Percentiles rank a stretch among this genome's conserved stretches.
phyloP scores from a whole-genome alignment of 1,284 basidiomycete species.

The Taiwanofungus camphoratus region DNA sequence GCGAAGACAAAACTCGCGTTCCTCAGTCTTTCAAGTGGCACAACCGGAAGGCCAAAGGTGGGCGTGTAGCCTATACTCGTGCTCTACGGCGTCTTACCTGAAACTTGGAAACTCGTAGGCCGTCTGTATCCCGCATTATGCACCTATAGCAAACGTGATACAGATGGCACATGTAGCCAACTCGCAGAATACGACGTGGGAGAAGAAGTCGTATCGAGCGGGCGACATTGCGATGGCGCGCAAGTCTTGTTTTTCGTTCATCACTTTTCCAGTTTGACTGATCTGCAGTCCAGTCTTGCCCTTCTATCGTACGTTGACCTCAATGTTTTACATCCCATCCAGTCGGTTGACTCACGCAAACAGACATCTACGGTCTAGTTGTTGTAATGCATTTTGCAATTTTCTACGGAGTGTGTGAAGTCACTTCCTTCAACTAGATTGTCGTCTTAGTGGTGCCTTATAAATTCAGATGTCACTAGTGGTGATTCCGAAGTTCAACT shows the following conservation, averaged over 20 bases:
- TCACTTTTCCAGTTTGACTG: neutral
- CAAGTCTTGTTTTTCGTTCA: neutral
- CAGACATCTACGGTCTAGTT: constrained; percentile 68
- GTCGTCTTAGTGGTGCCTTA: too few relatives aligned
- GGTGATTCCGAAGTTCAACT: constrained; percentile 67
- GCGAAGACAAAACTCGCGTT: constrained; percentile 65
- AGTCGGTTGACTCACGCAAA: neutral
- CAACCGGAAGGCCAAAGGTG: constrained; percentile 77
- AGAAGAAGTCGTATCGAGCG: constrained; percentile 43
- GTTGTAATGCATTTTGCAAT: constrained; percentile 44
- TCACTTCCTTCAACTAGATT: too few relatives aligned
- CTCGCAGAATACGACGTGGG: constrained; percentile 32
- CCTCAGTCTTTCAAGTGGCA: constrained; percentile 73
- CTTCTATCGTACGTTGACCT: constrained; percentile 30
- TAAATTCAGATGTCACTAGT: constrained; percentile 49
- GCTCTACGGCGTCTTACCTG: neutral
- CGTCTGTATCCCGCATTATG: constrained; percentile 64
- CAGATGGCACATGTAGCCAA: constrained; percentile 51
- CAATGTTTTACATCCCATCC: neutral
- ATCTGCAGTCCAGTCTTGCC: constrained; percentile 20
- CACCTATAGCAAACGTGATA: constrained; percentile 61
- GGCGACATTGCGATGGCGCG: constrained; percentile 43
- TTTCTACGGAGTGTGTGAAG: constrained; percentile 41
- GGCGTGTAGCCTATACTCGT: neutral
- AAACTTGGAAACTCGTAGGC: constrained; percentile 39